A percentile compares a stretch with the other conserved stretches of the same genome.
phyloP scores from a whole-genome alignment of 83 land plant species.

The Thuja plicata region DNA sequence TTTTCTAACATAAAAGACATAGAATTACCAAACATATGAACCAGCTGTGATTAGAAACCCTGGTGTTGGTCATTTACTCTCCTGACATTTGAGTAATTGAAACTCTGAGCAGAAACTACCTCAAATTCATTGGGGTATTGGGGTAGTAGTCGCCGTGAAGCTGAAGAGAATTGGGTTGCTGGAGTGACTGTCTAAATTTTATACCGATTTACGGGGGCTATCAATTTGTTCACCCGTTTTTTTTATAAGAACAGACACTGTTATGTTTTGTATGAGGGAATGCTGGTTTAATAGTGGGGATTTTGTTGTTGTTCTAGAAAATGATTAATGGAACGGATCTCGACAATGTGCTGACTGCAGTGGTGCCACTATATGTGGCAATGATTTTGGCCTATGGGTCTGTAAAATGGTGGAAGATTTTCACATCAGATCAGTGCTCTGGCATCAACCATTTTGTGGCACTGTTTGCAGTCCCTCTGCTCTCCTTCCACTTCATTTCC shows the following conservation, averaged over 20 bases:
- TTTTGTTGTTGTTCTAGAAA: background rate
- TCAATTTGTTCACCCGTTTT: background rate
- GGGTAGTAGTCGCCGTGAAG: background rate
- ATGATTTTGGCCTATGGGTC: too few relatives aligned
- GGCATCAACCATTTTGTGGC: too few relatives aligned
- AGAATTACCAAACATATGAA: too few relatives aligned
- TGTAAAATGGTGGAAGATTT: too few relatives aligned
- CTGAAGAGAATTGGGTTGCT: background rate
- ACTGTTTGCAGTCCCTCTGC: too few relatives aligned
- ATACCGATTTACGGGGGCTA: background rate
- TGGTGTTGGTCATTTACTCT: too few relatives aligned
- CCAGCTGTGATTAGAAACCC: too few relatives aligned
- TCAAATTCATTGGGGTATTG: too few relatives aligned
- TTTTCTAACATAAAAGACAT: too few relatives aligned
- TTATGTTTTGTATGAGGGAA: background rate
- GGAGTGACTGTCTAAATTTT: background rate
- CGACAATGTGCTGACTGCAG: slow-evolving; percentile 56
- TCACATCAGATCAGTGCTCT: too few relatives aligned
- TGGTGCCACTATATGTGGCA: too few relatives aligned
- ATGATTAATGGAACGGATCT: slow-evolving; percentile 48
- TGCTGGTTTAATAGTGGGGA: background rate
- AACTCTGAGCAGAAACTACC: background rate
- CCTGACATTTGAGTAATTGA: background rate
- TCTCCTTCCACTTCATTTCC: too few relatives aligned
- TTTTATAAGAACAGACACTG: background rate